Percentiles rank a stretch among this genome's conserved stretches.
Evolutionary conservation across 2,329 filamentous ascomycete species (phyloP).

Genomic region (Phialemoniopsis sp.): DNA sequence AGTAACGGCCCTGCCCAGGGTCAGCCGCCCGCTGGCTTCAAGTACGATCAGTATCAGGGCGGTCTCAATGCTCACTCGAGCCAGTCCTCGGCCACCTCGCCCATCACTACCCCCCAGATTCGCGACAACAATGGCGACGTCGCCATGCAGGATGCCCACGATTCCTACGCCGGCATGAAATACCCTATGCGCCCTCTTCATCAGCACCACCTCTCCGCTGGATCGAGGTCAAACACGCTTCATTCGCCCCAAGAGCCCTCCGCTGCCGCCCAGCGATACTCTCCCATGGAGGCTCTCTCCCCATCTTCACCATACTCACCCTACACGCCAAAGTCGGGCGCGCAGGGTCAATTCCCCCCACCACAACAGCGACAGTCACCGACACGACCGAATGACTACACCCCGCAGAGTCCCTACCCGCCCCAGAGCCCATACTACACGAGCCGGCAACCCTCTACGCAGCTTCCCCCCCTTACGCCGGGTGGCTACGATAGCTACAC

Average conservation of each 20-base stretch:
- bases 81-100: slow-evolving; percentile 50
- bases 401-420: slow-evolving; percentile 28
- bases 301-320: slow-evolving; percentile 73
- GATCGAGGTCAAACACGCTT: slow-evolving; percentile 46
- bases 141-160: slow-evolving; percentile 80
- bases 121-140: slow-evolving; percentile 74
- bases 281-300: slow-evolving; percentile 87
- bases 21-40: slow-evolving; percentile 56
- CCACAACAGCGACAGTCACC: slow-evolving; percentile 75
- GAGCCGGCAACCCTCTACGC: slow-evolving; percentile 31
- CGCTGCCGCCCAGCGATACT: slow-evolving; percentile 85
- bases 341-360: slow-evolving; percentile 49
- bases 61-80: slow-evolving; percentile 29
- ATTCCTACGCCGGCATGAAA: slow-evolving; percentile 81
- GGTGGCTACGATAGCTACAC: slow-evolving; percentile 47
- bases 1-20: slow-evolving; percentile 31
- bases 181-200: slow-evolving; percentile 78
- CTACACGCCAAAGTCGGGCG: slow-evolving; percentile 61
- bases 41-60: slow-evolving; percentile 64
- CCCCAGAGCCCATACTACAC: slow-evolving; percentile 53
- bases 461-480: slow-evolving; percentile 66
- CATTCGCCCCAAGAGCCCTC: slow-evolving; percentile 76
- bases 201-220: slow-evolving; percentile 63
- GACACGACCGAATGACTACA: slow-evolving; percentile 61
- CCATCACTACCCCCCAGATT: slow-evolving; percentile 52